Conservation (phyloP, 208 protist species). For the Leishmania martiniquensis region DNA sequence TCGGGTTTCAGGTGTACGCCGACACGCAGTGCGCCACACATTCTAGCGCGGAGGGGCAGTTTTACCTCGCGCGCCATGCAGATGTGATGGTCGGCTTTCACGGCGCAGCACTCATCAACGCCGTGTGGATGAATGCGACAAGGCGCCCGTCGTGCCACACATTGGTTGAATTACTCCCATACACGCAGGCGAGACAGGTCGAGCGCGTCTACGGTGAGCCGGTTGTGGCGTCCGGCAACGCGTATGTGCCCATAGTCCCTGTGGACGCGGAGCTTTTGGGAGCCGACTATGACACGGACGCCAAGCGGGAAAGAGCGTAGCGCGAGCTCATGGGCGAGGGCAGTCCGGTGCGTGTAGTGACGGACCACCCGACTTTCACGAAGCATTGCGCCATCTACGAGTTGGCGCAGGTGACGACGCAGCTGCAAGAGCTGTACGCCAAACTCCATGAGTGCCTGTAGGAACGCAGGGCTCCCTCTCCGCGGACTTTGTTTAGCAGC, state of each 20-base stretch:
- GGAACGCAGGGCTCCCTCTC: neutral
- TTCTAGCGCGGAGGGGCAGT: conserved; percentile 36
- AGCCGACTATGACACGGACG: conserved; percentile 5
- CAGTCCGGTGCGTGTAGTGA: neutral
- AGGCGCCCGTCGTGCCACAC: conserved; percentile 26
- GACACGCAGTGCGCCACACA: conserved; percentile 22
- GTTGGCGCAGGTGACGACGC: conserved; percentile 4
- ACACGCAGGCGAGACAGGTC: conserved; percentile 24
- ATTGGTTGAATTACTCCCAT: conserved; percentile 49
- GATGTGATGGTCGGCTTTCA: conserved; percentile 55
- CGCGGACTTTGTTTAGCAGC: neutral
- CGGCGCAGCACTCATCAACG: conserved; percentile 40
- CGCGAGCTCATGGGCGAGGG: conserved; percentile 31
- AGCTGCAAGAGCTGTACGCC: conserved; percentile 23
- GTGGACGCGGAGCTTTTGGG: conserved; percentile 27
- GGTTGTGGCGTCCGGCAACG: conserved; percentile 19
- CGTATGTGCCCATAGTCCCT: conserved; percentile 31
- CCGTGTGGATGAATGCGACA: conserved; percentile 50
- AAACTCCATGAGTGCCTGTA: conserved; percentile 26
- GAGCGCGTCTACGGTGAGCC: conserved; percentile 25
- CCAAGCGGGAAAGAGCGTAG: conserved; percentile 20
- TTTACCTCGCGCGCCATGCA: conserved; percentile 47
- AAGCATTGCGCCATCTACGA: conserved; percentile 36
- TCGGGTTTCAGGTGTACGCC: conserved; percentile 49
- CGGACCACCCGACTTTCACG: conserved; percentile 21